These are phyloP conservation scores for Colletotrichum lindemuthianum DNA, from an alignment of 2,329 filamentous ascomycete species.

Conservation along the genomic window DNA sequence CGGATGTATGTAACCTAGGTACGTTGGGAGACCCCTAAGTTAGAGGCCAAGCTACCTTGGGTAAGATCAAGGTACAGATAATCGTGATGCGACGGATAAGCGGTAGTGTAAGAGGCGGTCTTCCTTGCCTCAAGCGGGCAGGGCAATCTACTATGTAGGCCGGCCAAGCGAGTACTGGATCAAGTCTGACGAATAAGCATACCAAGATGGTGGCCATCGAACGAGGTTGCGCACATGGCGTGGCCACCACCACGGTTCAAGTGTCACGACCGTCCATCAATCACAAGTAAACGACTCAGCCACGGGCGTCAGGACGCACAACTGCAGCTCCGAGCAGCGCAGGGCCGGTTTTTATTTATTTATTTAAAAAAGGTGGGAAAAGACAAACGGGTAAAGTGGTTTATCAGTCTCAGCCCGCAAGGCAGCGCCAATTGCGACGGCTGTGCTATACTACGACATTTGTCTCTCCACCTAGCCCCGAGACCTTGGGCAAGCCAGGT, in stretches of 20 bases:
- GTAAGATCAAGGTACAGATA: not conserved
- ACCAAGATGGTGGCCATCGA: not conserved
- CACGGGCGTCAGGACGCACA: constrained; percentile 6
- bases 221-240: constrained; percentile 3
- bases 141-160: constrained; percentile 2
- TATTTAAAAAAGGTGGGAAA: not conserved
- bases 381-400: constrained; percentile 1
- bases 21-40: not conserved
- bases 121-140: constrained; percentile 14
- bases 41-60: constrained; percentile 9
- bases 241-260: constrained; percentile 5
- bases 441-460: constrained; percentile 21
- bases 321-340: not conserved
- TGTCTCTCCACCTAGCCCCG: constrained; percentile 27
- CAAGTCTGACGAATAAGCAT: constrained; percentile 30
- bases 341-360: too few species aligned
- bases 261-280: constrained; percentile 28
- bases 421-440: constrained; percentile 16
- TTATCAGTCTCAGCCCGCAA: constrained; percentile 7
- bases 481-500: constrained; percentile 28
- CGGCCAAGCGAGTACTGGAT: constrained; percentile 5
- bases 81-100: constrained; percentile 15
- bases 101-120: not conserved
- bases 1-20: constrained; percentile 30
- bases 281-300: constrained; percentile 29